These are phyloP conservation scores for Pelargonium myrrhifolium DNA, from an alignment of 441 rosid species.

Conservation along the genomic window DNA sequence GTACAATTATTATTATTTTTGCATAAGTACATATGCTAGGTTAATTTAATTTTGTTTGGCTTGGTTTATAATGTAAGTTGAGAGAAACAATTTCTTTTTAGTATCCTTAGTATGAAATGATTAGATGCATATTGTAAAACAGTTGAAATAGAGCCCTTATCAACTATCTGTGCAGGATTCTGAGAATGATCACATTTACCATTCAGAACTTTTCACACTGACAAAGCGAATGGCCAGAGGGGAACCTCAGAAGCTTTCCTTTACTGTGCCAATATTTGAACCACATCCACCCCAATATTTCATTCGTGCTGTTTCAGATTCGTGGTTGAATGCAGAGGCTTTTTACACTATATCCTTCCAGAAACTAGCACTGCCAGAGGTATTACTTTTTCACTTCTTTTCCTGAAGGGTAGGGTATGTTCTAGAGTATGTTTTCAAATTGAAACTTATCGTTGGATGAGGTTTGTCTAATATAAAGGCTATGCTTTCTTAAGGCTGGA, in stretches of 20 bases:
- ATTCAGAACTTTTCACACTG: conserved; percentile 88
- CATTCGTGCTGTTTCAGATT: conserved; percentile 96
- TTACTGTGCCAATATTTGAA: conserved; percentile 97
- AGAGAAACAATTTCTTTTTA: background rate
- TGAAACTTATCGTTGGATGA: conserved; percentile 16
- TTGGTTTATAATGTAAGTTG: background rate
- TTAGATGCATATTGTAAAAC: conserved; percentile 5
- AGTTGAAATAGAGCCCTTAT: conserved; percentile 12
- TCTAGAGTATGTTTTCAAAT: conserved; percentile 12
- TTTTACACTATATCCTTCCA: conserved; percentile 90
- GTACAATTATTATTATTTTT: too few species aligned
- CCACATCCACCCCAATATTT: conserved; percentile 99
- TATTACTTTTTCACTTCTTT: conserved; percentile 17
- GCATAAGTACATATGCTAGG: background rate
- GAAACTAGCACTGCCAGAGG: conserved; percentile 90
- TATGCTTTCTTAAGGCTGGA: conserved; percentile 50
- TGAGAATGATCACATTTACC: conserved; percentile 96
- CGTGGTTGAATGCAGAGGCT: conserved; percentile 97
- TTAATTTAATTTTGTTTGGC: background rate
- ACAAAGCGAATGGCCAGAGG: conserved; percentile 87
- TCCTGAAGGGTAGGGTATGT: conserved; percentile 5
- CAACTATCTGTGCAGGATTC: conserved; percentile 59
- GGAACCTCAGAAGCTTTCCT: conserved; percentile 87
- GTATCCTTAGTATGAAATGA: background rate
- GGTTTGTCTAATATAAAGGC: conserved; percentile 21